Evolutionary conservation across 1,284 basidiomycete species (phyloP).

Genomic region (Pyrrhoderma noxium): DNA sequence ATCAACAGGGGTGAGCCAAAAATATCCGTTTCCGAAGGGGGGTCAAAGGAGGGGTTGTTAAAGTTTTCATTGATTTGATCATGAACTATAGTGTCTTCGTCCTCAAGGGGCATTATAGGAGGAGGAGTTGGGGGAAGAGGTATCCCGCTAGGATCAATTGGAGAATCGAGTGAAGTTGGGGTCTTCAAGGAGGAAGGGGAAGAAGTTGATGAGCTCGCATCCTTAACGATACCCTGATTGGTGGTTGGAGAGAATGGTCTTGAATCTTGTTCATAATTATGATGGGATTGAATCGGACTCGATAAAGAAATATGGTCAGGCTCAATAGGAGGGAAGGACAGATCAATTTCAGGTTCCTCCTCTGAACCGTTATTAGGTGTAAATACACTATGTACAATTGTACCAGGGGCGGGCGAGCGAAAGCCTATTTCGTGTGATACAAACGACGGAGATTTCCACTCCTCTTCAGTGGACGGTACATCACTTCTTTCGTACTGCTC

Average conservation of each 20-base stretch:
- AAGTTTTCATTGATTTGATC: too few species aligned
- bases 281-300: neutral
- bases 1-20: neutral
- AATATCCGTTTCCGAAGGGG: neutral
- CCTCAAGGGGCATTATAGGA: too few species aligned
- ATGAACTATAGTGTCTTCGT: too few species aligned
- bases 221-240: too few species aligned
- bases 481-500: neutral
- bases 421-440: neutral
- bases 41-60: too few species aligned
- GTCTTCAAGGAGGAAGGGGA: neutral
- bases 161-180: neutral
- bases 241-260: too few species aligned
- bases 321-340: conserved; percentile 9
- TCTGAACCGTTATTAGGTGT: neutral
- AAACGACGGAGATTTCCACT: neutral
- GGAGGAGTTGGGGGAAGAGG: conserved; percentile 7
- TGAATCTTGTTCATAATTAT: too few species aligned
- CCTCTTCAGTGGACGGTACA: neutral
- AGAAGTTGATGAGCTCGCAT: neutral
- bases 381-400: neutral
- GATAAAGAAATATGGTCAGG: neutral
- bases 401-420: neutral
- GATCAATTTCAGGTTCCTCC: conserved; percentile 4
- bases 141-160: conserved; percentile 7